phyloP scores from a whole-genome alignment of 768 basidiomycete species.

The Pholiota molesta region DNA sequence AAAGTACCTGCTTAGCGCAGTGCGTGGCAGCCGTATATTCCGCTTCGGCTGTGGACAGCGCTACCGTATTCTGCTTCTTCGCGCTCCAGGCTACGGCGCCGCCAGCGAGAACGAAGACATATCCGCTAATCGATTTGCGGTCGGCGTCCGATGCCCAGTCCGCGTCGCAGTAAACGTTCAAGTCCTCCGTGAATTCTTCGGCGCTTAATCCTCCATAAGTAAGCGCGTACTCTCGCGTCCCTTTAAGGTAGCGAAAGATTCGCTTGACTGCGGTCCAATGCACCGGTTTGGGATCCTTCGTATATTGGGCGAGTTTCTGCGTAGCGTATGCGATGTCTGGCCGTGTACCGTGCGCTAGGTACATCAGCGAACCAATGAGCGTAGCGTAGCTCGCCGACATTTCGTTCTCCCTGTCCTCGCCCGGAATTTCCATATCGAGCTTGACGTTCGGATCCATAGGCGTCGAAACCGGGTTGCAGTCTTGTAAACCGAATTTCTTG shows the following conservation, averaged over 20 bases:
- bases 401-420: constrained; percentile 22
- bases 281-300: constrained; percentile 20
- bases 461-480: constrained; percentile 26
- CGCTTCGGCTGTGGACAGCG: constrained; percentile 43
- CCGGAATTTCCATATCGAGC: constrained; percentile 11
- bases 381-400: constrained; percentile 8
- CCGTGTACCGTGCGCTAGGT: constrained; percentile 15
- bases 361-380: constrained; percentile 23
- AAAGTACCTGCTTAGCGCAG: constrained; percentile 36
- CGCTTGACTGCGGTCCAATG: constrained; percentile 34
- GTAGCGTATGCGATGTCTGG: constrained; percentile 23
- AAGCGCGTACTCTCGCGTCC: constrained; percentile 21
- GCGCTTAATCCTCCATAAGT: constrained; percentile 25
- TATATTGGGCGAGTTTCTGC: constrained; percentile 19
- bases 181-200: constrained; percentile 31
- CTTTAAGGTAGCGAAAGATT: constrained; percentile 28
- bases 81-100: constrained; percentile 44
- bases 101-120: constrained; percentile 31
- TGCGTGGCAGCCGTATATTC: constrained; percentile 44
- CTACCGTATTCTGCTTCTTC: constrained; percentile 38
- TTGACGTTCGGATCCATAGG: constrained; percentile 28
- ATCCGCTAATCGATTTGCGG: constrained; percentile 38
- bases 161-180: constrained; percentile 26
- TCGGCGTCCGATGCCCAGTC: constrained; percentile 21
- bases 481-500: constrained; percentile 22